Percentiles rank a stretch among this genome's conserved stretches.
These are phyloP conservation scores for Colletotrichum plurivorum DNA, from an alignment of 2,329 filamentous ascomycete genomes.

Conservation along the genomic window DNA sequence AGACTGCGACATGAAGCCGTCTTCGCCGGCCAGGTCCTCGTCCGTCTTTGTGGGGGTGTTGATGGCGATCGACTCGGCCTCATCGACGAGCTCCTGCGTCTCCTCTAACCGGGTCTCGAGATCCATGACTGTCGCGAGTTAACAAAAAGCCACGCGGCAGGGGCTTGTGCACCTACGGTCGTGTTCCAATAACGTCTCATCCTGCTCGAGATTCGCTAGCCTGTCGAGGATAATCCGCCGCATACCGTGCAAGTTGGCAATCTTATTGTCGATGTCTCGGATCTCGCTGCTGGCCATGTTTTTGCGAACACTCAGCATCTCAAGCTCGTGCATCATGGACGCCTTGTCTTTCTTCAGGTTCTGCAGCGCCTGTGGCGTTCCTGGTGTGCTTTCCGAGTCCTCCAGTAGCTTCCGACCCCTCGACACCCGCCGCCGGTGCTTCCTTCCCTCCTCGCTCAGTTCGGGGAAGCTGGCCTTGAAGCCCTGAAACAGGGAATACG, in stretches of 20 bases:
- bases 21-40: constrained; percentile 66
- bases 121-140: constrained; percentile 69
- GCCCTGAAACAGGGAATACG: constrained; percentile 95
- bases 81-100: constrained; percentile 70
- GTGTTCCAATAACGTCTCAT: constrained; percentile 91
- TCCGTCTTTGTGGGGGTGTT: constrained; percentile 67
- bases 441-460: constrained; percentile 77
- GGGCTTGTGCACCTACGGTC: constrained; percentile 72
- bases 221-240: constrained; percentile 91
- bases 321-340: constrained; percentile 84
- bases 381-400: constrained; percentile 68
- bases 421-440: constrained; percentile 78
- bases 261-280: constrained; percentile 95
- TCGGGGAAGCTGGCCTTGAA: constrained; percentile 92
- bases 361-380: constrained; percentile 76
- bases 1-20: constrained; percentile 95
- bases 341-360: constrained; percentile 86
- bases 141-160: constrained; percentile 43
- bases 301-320: constrained; percentile 93
- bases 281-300: constrained; percentile 99
- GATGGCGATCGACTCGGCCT: constrained; percentile 69
- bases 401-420: constrained; percentile 83
- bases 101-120: constrained; percentile 74
- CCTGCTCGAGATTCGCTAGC: constrained; percentile 87
- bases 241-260: constrained; percentile 93